phyloP scores from a whole-genome alignment of 2,329 filamentous ascomycete species.

The Thielaviopsis euricoi region DNA sequence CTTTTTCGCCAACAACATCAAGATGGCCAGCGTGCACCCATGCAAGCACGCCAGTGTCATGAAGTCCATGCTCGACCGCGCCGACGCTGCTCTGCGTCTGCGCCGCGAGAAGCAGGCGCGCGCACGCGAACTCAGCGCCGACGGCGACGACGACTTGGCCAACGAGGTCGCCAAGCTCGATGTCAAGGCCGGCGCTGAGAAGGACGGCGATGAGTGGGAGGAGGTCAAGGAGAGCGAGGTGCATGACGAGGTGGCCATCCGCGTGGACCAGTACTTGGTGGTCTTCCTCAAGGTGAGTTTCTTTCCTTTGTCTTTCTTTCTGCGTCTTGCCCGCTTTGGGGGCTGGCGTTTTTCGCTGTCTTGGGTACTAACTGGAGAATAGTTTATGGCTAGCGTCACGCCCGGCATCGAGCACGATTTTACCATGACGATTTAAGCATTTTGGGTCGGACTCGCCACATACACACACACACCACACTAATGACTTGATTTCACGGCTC shows the following conservation, averaged over 20 bases:
- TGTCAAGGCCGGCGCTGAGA: constrained; percentile 31
- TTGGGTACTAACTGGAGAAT: constrained; percentile 15
- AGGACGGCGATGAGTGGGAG: constrained; percentile 45
- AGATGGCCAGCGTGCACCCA: constrained; percentile 93
- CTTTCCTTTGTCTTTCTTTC: not conserved
- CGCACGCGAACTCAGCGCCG: constrained; percentile 32
- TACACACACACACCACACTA: not conserved
- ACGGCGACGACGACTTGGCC: constrained; percentile 64
- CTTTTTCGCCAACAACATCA: constrained; percentile 78
- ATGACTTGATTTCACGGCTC: not conserved
- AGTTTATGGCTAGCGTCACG: constrained; percentile 77
- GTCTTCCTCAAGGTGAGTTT: constrained; percentile 66
- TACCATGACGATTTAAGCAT: constrained; percentile 81
- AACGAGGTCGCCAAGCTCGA: constrained; percentile 59
- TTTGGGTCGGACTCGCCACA: too few relatives aligned
- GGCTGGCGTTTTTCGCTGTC: too few relatives aligned
- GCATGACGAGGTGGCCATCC: constrained; percentile 63
- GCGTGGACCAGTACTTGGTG: constrained; percentile 77
- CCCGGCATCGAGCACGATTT: constrained; percentile 97
- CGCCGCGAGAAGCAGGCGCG: constrained; percentile 52
- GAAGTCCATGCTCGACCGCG: constrained; percentile 91
- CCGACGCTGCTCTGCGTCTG: constrained; percentile 81
- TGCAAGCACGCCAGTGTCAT: constrained; percentile 97
- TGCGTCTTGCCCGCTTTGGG: not conserved
- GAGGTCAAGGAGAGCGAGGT: constrained; percentile 42